Conservation (phyloP, 1,284 basidiomycete genomes). For the Boletellus deceptivus region DNA sequence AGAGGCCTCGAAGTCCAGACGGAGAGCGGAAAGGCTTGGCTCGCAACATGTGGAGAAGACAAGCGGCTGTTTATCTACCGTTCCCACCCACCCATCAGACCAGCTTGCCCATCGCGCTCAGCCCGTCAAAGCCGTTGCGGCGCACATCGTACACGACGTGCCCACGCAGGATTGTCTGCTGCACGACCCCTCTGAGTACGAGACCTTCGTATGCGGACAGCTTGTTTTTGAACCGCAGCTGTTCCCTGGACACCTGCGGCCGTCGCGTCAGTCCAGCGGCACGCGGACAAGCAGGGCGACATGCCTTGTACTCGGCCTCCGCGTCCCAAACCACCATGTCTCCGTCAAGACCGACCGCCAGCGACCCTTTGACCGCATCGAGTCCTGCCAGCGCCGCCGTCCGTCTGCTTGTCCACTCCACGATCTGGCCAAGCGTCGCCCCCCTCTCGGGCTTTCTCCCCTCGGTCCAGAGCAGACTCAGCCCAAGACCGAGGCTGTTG, state of each 20-base stretch:
- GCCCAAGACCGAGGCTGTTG: conserved; percentile 81
- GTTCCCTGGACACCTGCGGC: conserved; percentile 65
- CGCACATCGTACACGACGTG: conserved; percentile 56
- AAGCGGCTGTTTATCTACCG: not conserved
- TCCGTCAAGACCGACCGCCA: conserved; percentile 74
- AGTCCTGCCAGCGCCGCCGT: conserved; percentile 81
- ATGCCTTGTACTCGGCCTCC: conserved; percentile 58
- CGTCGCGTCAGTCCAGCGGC: conserved; percentile 9
- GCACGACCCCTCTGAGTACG: conserved; percentile 66
- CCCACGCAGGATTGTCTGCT: conserved; percentile 78
- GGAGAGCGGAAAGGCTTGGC: not conserved
- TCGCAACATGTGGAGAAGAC: conserved; percentile 8
- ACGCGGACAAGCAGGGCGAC: not conserved
- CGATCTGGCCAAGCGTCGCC: conserved; percentile 57
- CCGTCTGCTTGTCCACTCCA: conserved; percentile 70
- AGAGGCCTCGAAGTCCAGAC: no score
- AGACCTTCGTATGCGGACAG: conserved; percentile 84
- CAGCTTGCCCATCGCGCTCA: conserved; percentile 34
- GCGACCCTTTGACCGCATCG: conserved; percentile 62
- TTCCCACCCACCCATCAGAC: conserved; percentile 17
- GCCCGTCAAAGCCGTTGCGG: conserved; percentile 34
- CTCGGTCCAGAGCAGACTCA: conserved; percentile 86
- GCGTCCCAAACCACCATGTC: conserved; percentile 87
- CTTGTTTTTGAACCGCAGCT: conserved; percentile 89
- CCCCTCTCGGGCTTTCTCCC: conserved; percentile 49